Conservation (phyloP, 2,329 filamentous ascomycete genomes). For the Colletotrichum sp. region DNA sequence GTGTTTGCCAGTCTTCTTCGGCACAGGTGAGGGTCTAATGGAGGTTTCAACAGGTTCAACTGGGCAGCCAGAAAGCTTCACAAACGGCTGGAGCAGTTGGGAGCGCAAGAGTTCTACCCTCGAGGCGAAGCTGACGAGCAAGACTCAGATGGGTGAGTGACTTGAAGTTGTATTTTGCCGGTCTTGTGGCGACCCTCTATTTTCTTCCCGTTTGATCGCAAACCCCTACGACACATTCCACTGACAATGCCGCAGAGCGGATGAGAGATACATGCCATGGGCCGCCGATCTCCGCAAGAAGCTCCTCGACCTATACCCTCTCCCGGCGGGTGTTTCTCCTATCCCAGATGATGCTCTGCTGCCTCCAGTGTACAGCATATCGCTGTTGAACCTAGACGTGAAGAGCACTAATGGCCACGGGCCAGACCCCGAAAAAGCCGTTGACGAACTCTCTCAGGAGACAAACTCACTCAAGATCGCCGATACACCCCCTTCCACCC, state of each 20-base stretch:
- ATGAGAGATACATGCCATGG: constrained; percentile 85
- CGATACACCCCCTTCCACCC: constrained; percentile 1
- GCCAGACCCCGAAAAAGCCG: not conserved
- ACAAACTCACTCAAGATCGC: not conserved
- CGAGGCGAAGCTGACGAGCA: constrained; percentile 91
- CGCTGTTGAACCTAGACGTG: constrained; percentile 32
- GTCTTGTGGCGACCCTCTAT: not conserved
- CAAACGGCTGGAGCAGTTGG: constrained; percentile 83
- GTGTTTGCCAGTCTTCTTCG: constrained; percentile 26
- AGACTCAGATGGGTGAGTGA: constrained; percentile 82
- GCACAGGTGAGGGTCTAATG: not conserved
- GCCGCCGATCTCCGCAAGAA: constrained; percentile 68
- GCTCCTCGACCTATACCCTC: constrained; percentile 71
- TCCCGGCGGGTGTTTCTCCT: constrained; percentile 68
- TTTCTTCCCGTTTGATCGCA: not conserved
- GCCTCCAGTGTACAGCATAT: constrained; percentile 74
- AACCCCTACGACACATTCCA: not conserved
- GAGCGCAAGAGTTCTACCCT: constrained; percentile 76
- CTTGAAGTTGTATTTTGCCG: not conserved
- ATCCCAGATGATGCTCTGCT: constrained; percentile 78
- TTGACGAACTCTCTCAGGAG: not conserved
- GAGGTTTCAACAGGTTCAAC: constrained; percentile 70
- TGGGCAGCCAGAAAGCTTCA: constrained; percentile 90
- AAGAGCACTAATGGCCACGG: not conserved
- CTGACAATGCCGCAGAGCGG: constrained; percentile 59